Percentiles rank a stretch among this genome's conserved stretches.
Conservation (phyloP, 257 asterid species). For the Solanum ahanhuiri region DNA sequence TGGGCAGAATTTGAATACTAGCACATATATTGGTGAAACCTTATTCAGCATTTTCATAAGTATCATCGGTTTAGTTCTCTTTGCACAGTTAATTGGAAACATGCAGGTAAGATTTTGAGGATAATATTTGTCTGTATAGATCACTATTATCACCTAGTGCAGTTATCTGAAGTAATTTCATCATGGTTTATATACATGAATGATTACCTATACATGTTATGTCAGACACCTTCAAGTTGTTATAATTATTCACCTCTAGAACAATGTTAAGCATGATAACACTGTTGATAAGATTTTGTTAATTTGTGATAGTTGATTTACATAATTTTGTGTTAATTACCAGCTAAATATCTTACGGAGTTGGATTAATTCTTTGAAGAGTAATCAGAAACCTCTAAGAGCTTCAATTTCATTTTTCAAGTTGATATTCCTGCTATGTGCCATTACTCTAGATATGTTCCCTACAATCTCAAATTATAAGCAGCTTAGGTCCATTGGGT, state of each 20-base stretch:
- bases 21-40: constrained; percentile 91
- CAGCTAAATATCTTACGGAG: neutral
- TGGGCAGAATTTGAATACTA: constrained; percentile 77
- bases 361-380: neutral
- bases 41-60: constrained; percentile 54
- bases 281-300: neutral
- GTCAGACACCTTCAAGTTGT: neutral
- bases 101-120: constrained; percentile 58
- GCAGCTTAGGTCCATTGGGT: neutral
- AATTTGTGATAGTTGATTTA: neutral
- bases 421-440: neutral
- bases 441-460: neutral
- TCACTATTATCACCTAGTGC: neutral
- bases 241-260: neutral
- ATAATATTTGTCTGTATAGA: neutral
- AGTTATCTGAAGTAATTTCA: neutral
- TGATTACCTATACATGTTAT: neutral
- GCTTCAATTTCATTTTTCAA: neutral
- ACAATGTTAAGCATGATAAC: neutral
- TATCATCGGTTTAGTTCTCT: constrained; percentile 70
- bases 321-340: neutral
- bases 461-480: neutral
- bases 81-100: constrained; percentile 84
- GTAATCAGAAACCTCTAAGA: neutral
- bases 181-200: neutral